Evolutionary conservation across 2,329 filamentous ascomycete species (phyloP), one percentile per base, ranked within the genome.

Genomic region (Fusarium luffae): DNA sequence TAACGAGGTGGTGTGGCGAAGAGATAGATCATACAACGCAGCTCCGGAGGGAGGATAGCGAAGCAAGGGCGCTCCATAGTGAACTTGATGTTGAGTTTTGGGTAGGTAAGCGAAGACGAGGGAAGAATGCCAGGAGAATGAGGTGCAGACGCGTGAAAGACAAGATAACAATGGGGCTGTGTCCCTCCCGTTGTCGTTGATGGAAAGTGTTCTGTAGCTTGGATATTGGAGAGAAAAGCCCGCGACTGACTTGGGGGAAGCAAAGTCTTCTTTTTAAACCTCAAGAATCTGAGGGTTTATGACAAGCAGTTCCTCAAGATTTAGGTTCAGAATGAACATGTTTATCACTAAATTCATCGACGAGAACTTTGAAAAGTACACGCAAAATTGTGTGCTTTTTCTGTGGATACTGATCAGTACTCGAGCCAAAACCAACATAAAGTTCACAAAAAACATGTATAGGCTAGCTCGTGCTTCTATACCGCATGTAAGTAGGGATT

Each of bases 51-150:
- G 13, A 59, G 40, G 11, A 12, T 5, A 6, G 12, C 5, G 4
- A 54, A 44, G 7, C 6, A 10, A 14, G 16, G 41, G 10, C 7
- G 7, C 12, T 19, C 19, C 12, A 37, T 37, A 4, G 18, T n/a
- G 34, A 37, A 12, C n/a, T 12, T 12, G 3, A 4, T 11, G 34
- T 37, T n/a, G 3, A 12, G 18, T 11, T 37, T 3, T n/a, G 9
- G 0, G 1, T 0, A 37, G 2, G 16, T 18, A 2, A 4, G 34
- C 34, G 4, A 34, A 10, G 3, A 0, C 5, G 1, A 37, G 34
- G 34, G 18, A n/a, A n/a, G n/a, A n/a, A n/a, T n/a, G n/a, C n/a
- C n/a, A n/a, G n/a, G n/a, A n/a, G n/a, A n/a, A n/a, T n/a, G n/a
- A n/a, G n/a, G n/a, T n/a, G n/a, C n/a, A n/a, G n/a, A n/a, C n/a